These are phyloP conservation scores for Casuarina glauca DNA, from an alignment of 306 rosid genomes.

Conservation along the genomic window DNA sequence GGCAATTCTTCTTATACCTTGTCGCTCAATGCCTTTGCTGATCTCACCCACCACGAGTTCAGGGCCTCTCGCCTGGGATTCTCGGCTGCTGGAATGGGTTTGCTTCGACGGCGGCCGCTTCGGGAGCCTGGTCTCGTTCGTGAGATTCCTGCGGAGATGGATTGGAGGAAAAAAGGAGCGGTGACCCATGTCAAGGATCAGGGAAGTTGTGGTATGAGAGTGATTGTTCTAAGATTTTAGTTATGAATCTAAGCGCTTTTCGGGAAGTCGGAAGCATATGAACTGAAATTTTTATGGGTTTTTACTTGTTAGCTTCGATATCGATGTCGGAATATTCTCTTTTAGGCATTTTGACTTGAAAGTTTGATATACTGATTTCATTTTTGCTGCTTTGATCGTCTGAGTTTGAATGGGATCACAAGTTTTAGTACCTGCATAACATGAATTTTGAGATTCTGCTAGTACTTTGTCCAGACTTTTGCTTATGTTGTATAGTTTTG, in stretches of 20 bases:
- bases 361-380: not conserved
- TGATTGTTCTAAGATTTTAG: not conserved
- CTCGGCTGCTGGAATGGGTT: slow-evolving; percentile 40
- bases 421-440: not conserved
- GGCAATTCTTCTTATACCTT: slow-evolving; percentile 57
- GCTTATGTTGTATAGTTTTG: not conserved
- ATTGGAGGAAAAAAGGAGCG: slow-evolving; percentile 80
- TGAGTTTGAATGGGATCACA: not conserved
- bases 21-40: slow-evolving; percentile 79
- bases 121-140: slow-evolving; percentile 14
- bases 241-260: not conserved
- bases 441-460: not conserved
- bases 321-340: not conserved
- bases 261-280: not conserved
- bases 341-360: not conserved
- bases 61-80: slow-evolving; percentile 72
- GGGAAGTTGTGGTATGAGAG: slow-evolving; percentile 71
- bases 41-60: slow-evolving; percentile 85
- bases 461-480: not conserved
- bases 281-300: not conserved
- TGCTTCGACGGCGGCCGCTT: slow-evolving; percentile 19
- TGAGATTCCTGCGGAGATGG: slow-evolving; percentile 65
- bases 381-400: not conserved
- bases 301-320: not conserved
- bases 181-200: slow-evolving; percentile 83